Base-by-base conservation (phyloP, 768 basidiomycete species). In the Phlebiopsis gigantea region DNA sequence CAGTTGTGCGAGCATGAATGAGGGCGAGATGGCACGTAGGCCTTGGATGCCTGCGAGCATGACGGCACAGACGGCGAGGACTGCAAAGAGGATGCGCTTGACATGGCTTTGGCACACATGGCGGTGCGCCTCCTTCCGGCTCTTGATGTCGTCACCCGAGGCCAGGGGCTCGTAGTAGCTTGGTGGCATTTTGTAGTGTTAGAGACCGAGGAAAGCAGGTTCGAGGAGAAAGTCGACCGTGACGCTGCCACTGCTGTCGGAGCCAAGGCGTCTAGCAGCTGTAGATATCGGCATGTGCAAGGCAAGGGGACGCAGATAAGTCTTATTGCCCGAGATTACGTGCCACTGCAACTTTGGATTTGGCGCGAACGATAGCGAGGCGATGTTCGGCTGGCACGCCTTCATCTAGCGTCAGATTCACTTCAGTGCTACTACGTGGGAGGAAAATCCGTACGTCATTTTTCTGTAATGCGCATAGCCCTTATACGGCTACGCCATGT, bases 61-160 rank as follows among this genome's bases (percentile, higher is more conserved):
- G 19, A 72, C 53, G 12, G 59, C 57, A 6, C 44, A 6, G 9
- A 64, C 46, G 34, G 62, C 61, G 29, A 70, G 10, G 25, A 62
- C 5, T 51, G 59, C 62, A 58, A 72, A 47, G 15, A 65, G n/a
- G 8, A 68, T 41, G 34, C 56, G 59, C 61, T 66, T 73, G 55
- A 61, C 63, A 48, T 57, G 48, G 31, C 39, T 25, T 7, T 41
- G 30, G 31, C 50, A 31, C 9, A 51, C 29, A 21, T 24, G 30
- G 9, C 3, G 6, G 9, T 51, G 21, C 9, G 24, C 9, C 34
- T 51, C 9, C 6, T 57, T n/a, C n/a, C 15, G 29, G n/a, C 21
- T 43, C 29, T 51, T 52, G 39, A 45, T 42, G 29, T 47, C 56
- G 41, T 57, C 56, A 21, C 30, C 56, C 14, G 42, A 17, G 17